phyloP scores from a whole-genome alignment of 2,329 filamentous ascomycete genomes.

The Paraphaeosphaeria sporulosa region DNA sequence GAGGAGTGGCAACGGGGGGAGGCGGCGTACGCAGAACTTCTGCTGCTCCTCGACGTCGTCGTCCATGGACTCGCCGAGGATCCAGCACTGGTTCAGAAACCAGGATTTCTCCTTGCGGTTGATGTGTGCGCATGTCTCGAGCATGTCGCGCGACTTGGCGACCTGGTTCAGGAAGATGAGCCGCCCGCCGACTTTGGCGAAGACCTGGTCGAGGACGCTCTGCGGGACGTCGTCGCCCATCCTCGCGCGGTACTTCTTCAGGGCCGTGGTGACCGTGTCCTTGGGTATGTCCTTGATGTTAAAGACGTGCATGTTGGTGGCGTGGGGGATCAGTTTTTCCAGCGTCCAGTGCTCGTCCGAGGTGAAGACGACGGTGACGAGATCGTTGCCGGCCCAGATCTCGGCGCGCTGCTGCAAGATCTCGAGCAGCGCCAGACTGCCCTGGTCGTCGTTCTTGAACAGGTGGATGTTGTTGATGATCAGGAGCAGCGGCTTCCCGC shows the following conservation, averaged over 20 bases:
- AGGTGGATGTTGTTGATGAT: slow-evolving; percentile 96
- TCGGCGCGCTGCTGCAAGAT: slow-evolving; percentile 95
- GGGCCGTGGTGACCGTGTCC: slow-evolving; percentile 75
- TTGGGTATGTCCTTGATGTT: slow-evolving; percentile 85
- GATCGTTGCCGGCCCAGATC: slow-evolving; percentile 90
- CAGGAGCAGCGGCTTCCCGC: slow-evolving; percentile 76
- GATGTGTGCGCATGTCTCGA: slow-evolving; percentile 76
- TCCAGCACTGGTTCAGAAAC: slow-evolving; percentile 80
- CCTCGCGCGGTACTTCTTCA: slow-evolving; percentile 79
- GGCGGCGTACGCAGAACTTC: slow-evolving; percentile 68
- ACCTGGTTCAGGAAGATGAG: slow-evolving; percentile 88
- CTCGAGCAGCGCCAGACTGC: slow-evolving; percentile 84
- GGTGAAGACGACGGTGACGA: slow-evolving; percentile 94
- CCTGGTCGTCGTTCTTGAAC: slow-evolving; percentile 88
- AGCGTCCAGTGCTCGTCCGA: slow-evolving; percentile 99
- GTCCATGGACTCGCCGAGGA: slow-evolving; percentile 80
- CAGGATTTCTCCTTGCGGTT: slow-evolving; percentile 76
- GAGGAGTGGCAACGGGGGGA: slow-evolving; percentile 72
- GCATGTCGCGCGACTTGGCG: slow-evolving; percentile 83
- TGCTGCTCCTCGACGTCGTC: slow-evolving; percentile 99
- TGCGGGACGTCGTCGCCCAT: slow-evolving; percentile 73
- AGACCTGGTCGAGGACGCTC: slow-evolving; percentile 75
- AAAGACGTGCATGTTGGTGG: slow-evolving; percentile 93
- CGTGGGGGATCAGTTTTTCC: slow-evolving; percentile 88
- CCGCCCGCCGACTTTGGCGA: slow-evolving; percentile 85